phyloP scores from a whole-genome alignment of 768 basidiomycete species.

The Cyclocybe aegerita region DNA sequence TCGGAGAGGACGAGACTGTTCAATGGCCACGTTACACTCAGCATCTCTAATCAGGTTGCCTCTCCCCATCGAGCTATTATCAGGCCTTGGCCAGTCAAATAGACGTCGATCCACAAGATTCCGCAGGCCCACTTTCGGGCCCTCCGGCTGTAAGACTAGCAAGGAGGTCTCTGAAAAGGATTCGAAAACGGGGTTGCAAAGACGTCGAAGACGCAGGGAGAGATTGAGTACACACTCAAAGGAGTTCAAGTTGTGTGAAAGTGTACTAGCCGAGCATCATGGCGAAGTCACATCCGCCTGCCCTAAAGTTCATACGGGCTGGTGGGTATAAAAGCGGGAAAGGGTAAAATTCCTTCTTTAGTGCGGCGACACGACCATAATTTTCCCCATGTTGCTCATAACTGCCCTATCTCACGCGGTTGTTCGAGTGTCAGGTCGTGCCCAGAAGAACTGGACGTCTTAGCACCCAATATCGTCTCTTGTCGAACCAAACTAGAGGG shows the following conservation, averaged over 20 bases:
- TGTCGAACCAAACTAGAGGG: conserved; percentile 34
- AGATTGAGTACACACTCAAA: background rate
- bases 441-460: conserved; percentile 77
- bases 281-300: conserved; percentile 19
- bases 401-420: conserved; percentile 61
- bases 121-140: too few relatives aligned
- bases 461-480: conserved; percentile 71
- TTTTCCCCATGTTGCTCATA: conserved; percentile 91
- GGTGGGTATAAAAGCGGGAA: conserved; percentile 12
- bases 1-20: too few relatives aligned
- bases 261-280: background rate
- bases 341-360: conserved; percentile 28
- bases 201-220: too few relatives aligned
- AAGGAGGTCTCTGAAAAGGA: too few relatives aligned
- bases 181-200: too few relatives aligned
- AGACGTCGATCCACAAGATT: too few relatives aligned
- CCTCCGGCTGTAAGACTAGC: too few relatives aligned
- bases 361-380: conserved; percentile 85
- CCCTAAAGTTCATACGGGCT: conserved; percentile 41
- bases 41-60: too few relatives aligned
- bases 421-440: conserved; percentile 92
- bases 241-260: background rate
- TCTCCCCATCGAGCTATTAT: too few relatives aligned
- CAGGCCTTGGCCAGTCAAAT: too few relatives aligned
- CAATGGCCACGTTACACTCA: too few relatives aligned